Conservation (phyloP, 225 moss, liverwort and hornwort genomes). For the Sphagnum contortum region DNA sequence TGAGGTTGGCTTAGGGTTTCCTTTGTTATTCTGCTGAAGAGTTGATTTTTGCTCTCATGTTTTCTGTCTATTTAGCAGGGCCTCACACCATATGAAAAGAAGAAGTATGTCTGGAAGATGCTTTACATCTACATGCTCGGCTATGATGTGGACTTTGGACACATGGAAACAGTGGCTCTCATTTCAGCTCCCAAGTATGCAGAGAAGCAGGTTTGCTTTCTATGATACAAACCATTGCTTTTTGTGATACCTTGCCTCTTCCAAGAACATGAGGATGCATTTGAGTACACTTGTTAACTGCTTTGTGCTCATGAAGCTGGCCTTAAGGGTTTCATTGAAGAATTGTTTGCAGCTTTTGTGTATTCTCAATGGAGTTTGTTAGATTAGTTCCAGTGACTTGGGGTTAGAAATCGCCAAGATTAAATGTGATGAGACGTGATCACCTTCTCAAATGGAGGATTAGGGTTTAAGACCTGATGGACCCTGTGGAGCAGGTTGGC, state of each 20-base stretch:
- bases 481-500: slow-evolving; percentile 58
- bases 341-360: too few species aligned
- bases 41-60: too few species aligned
- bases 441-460: too few species aligned
- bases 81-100: slow-evolving; percentile 92
- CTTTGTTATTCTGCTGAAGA: too few species aligned
- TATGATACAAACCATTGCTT: neutral
- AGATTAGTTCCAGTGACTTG: too few species aligned
- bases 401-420: too few species aligned
- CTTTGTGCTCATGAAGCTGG: too few species aligned
- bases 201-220: slow-evolving; percentile 72
- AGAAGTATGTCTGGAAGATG: slow-evolving; percentile 99
- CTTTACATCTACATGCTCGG: slow-evolving; percentile 99
- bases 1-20: slow-evolving; percentile 10
- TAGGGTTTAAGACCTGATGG: neutral
- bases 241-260: neutral
- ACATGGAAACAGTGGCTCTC: slow-evolving; percentile 94
- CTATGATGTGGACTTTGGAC: slow-evolving; percentile 97
- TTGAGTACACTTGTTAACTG: too few species aligned
- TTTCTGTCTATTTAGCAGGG: slow-evolving; percentile 31
- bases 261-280: too few species aligned
- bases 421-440: too few species aligned
- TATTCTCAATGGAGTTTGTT: too few species aligned
- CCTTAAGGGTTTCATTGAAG: too few species aligned
- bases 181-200: slow-evolving; percentile 98